Evolutionary conservation across 2,329 filamentous ascomycete species (phyloP).

Genomic region (Fusarium sp.): DNA sequence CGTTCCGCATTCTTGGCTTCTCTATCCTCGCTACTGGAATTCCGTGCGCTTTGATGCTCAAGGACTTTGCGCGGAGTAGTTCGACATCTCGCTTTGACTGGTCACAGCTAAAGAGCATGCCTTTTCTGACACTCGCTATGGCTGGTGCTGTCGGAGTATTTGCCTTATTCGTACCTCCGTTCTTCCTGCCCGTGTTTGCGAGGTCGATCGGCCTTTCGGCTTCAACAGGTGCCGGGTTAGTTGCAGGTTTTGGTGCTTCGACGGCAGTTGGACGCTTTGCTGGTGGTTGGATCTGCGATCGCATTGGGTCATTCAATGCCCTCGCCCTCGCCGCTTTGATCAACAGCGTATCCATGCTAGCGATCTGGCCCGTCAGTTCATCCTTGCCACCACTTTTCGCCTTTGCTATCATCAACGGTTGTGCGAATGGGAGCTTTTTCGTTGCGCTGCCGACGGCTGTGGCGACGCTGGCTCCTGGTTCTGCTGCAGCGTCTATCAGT

Average conservation of each 20-base stretch:
- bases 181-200: background rate
- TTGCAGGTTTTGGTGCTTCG: background rate
- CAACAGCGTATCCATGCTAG: background rate
- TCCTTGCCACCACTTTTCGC: background rate
- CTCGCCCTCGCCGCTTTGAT: background rate
- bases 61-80: background rate
- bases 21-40: background rate
- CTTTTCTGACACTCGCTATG: background rate
- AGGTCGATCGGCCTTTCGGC: background rate
- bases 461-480: background rate
- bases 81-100: slow-evolving; percentile 6
- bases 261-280: background rate
- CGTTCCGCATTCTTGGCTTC: background rate
- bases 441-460: slow-evolving; percentile 21
- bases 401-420: slow-evolving; percentile 3
- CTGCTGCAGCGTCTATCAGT: background rate
- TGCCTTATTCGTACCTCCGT: background rate
- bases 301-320: slow-evolving; percentile 4
- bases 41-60: background rate
- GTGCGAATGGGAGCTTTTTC: slow-evolving; percentile 7
- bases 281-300: background rate
- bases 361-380: slow-evolving; percentile 4
- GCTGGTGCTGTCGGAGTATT: slow-evolving; percentile 5
- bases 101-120: slow-evolving; percentile 2
- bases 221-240: background rate